Base-by-base conservation (phyloP, 306 rosid genomes). In the Vigna reflexopilosa region DNA sequence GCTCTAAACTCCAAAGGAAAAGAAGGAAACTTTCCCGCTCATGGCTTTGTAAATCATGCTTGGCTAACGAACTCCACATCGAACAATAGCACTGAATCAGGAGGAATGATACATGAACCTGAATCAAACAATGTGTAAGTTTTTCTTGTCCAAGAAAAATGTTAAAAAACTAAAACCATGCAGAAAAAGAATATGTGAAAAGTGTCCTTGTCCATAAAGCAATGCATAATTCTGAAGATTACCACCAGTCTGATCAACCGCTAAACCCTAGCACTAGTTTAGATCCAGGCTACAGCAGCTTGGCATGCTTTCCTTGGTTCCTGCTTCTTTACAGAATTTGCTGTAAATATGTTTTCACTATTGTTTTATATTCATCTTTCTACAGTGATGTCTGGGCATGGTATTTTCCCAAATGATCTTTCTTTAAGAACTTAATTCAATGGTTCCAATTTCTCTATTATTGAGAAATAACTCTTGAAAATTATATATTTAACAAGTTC, bases 71-170 rank as follows among this genome's bases (percentile, higher is more conserved):
- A 94, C 85, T 94, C 98, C 76, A 94, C 98, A 22, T 94, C 97
- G 9, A 94, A 94, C 47, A 92, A 73, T 74, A 92, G 97, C 54
- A 89, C 87, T 0, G 98, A 85, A 78, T 92, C 85, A 7, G 98
- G 98, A 76, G 98, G 98, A 87, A 94, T 94, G 67, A 92, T 63
- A 75, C 98, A 94, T 26, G 98, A 89, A 63, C 96, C 98, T 94
- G 93, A 85, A 78, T 20, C 61, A 85, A 67, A 66, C 32, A 24
- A 14, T 16, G 51, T 70, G 22, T 65, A 48, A 66, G 32, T 15
- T 26, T 67, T 62, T 34, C 36, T 67, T 64, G 28, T 30, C 73
- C 9, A 79, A 56, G 73, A 48, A 73, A 64, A 80, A 64, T 26
- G 48, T 28, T 26, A 62, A 63, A 15, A 38, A 64, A 11, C 8